Base-by-base conservation (phyloP, 176 grass and related monocot genomes). In the Pontederia crassipes region DNA sequence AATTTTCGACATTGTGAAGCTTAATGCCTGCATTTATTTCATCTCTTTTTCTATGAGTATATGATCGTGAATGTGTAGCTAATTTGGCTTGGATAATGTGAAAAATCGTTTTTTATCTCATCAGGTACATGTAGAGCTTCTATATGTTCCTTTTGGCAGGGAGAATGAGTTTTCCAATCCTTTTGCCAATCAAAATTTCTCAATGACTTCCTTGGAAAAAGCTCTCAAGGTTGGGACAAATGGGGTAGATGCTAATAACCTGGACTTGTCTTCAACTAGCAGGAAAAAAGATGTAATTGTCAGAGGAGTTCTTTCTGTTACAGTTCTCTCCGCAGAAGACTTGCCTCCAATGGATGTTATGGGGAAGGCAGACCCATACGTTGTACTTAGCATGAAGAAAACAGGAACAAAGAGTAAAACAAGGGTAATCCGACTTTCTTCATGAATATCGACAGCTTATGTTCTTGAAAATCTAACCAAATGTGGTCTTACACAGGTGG, bases 261-360 rank as follows among this genome's bases (percentile, higher is more conserved):
- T 80, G 47, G 46, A 71, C n/a, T 80, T 49, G 18, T 45, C 82
- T 32, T 67, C 79, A 48, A 78, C 77, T 59, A 78, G 85, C 67
- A 88, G 78, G 55, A 97, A 91, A 78, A 97, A 72, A 56, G 93
- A 97, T 80, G 77, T 97, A 66, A 97, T 97, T 73, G 67, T 66
- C 62, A 88, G 93, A 83, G 93, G 93, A 45, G 93, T 97, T 28
- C 85, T 97, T 47, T 97, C 87, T 16, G 84, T 88, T 49, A 91
- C 87, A 18, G 84, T 97, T 67, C 82, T 97, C 74, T 97, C 87
- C 10, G 87, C 76, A 58, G 93, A 97, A 72, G 93, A 91, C 52
- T 80, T 97, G 79, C 93, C 93, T 73, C 71, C 81, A 53, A 97
- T 88, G 87, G 93, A 97, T 77, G 77, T 97, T 53, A 90, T 87